phyloP scores from a whole-genome alignment of 768 basidiomycete species.

The Cyathus striatus region DNA sequence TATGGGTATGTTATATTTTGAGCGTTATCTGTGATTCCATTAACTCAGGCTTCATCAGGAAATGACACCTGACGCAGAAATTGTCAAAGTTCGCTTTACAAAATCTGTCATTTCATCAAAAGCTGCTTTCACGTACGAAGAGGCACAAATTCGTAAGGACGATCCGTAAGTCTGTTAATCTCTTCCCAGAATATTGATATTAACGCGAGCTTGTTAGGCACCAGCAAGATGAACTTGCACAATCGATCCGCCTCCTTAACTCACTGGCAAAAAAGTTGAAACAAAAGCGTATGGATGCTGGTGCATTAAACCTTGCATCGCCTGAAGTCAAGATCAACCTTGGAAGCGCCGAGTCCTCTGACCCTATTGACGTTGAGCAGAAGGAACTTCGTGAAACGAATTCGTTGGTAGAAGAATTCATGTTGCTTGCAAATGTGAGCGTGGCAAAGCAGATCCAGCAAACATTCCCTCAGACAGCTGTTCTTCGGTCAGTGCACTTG shows the following conservation, averaged over 20 bases:
- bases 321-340: slow-evolving; percentile 98
- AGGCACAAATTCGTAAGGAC: slow-evolving; percentile 91
- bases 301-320: slow-evolving; percentile 96
- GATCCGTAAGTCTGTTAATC: slow-evolving; percentile 72
- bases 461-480: slow-evolving; percentile 93
- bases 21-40: not conserved
- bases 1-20: slow-evolving; percentile 65
- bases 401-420: slow-evolving; percentile 96
- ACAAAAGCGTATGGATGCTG: slow-evolving; percentile 84
- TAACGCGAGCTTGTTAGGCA: slow-evolving; percentile 58
- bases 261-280: slow-evolving; percentile 79
- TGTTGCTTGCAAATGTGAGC: slow-evolving; percentile 95
- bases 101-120: slow-evolving; percentile 98
- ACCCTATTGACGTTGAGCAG: slow-evolving; percentile 96
- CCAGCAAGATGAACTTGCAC: slow-evolving; percentile 74
- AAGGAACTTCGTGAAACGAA: slow-evolving; percentile 93
- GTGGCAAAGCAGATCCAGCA: slow-evolving; percentile 91
- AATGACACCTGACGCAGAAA: slow-evolving; percentile 82
- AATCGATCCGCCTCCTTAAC: slow-evolving; percentile 87
- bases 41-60: slow-evolving; percentile 48
- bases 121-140: slow-evolving; percentile 94
- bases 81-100: slow-evolving; percentile 85
- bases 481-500: slow-evolving; percentile 55
- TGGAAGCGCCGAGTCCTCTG: slow-evolving; percentile 88
- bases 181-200: no score